These are phyloP conservation scores for Postia placenta DNA, from an alignment of 768 basidiomycete species.

Conservation along the genomic window DNA sequence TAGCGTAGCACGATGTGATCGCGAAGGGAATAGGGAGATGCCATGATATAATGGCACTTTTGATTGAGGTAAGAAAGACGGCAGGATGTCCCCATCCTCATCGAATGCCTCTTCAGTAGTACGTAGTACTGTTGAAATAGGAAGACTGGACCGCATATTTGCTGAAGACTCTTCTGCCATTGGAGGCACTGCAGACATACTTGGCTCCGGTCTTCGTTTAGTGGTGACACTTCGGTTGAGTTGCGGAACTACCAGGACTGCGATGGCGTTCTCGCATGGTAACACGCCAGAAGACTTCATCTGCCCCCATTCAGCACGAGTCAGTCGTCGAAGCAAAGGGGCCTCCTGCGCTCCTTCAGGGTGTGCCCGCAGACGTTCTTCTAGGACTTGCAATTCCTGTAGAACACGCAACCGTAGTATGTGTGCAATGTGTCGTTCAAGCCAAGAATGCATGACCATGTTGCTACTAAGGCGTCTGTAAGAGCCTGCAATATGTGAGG, in stretches of 20 bases:
- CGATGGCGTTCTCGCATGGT: conserved; percentile 49
- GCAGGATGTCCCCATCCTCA: conserved; percentile 11
- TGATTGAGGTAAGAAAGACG: conserved; percentile 25
- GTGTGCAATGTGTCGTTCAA: conserved; percentile 54
- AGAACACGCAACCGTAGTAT: conserved; percentile 67
- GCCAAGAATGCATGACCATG: conserved; percentile 32
- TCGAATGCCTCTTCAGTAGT: not conserved
- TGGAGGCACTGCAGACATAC: conserved; percentile 5
- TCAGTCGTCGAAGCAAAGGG: conserved; percentile 56
- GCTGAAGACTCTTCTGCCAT: conserved; percentile 1
- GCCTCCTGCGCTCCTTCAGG: conserved; percentile 17
- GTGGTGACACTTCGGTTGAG: conserved; percentile 48
- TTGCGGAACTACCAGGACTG: conserved; percentile 66
- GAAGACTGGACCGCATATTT: conserved; percentile 14
- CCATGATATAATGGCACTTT: conserved; percentile 67
- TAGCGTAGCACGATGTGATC: conserved; percentile 54
- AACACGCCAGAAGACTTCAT: conserved; percentile 42
- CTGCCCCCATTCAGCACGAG: conserved; percentile 49
- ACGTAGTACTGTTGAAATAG: conserved; percentile 24
- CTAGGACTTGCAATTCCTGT: conserved; percentile 66
- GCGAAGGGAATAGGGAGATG: conserved; percentile 54
- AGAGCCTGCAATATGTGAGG: conserved; percentile 3
- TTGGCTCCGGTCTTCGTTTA: conserved; percentile 32
- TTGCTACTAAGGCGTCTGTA: conserved; percentile 20
- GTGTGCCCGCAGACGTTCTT: conserved; percentile 32